Evolutionary conservation across 495 filamentous ascomycete species (phyloP).

Genomic region (Penicillium cinerascens): DNA sequence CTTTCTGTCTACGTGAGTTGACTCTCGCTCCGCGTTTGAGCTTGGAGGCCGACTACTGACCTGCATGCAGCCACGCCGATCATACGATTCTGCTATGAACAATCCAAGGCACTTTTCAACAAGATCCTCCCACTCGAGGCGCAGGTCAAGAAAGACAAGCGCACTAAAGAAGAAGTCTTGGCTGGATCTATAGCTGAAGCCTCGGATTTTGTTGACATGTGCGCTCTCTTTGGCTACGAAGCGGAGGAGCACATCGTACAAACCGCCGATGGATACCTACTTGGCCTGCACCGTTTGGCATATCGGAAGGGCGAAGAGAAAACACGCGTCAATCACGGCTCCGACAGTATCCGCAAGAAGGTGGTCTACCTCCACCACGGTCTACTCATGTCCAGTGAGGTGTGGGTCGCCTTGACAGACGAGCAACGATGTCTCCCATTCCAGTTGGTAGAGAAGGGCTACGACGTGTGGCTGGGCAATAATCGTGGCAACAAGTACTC

Average conservation of each 20-base stretch:
- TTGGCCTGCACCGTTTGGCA: slow-evolving; percentile 83
- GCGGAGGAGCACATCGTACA: slow-evolving; percentile 96
- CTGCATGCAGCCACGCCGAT: slow-evolving; percentile 61
- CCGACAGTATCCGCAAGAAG: slow-evolving; percentile 69
- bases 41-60: slow-evolving; percentile 17
- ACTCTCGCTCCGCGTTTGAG: background rate
- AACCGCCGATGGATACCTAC: slow-evolving; percentile 88
- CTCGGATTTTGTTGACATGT: slow-evolving; percentile 89
- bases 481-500: slow-evolving; percentile 98
- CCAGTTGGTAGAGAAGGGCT: slow-evolving; percentile 82
- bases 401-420: slow-evolving; percentile 93
- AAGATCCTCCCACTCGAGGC: slow-evolving; percentile 65
- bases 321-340: slow-evolving; percentile 63
- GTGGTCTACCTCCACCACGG: slow-evolving; percentile 96
- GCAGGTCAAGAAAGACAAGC: slow-evolving; percentile 44
- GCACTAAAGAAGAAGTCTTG: slow-evolving; percentile 43
- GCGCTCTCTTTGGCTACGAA: slow-evolving; percentile 81
- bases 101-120: slow-evolving; percentile 81
- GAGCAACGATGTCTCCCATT: slow-evolving; percentile 83
- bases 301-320: slow-evolving; percentile 79
- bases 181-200: slow-evolving; percentile 59
- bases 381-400: slow-evolving; percentile 96
- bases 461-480: slow-evolving; percentile 97
- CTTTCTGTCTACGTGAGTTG: slow-evolving; percentile 77
- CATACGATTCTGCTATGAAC: slow-evolving; percentile 76